Conservation (phyloP, 2,329 filamentous ascomycete species). For the Cercospora brassicicola region DNA sequence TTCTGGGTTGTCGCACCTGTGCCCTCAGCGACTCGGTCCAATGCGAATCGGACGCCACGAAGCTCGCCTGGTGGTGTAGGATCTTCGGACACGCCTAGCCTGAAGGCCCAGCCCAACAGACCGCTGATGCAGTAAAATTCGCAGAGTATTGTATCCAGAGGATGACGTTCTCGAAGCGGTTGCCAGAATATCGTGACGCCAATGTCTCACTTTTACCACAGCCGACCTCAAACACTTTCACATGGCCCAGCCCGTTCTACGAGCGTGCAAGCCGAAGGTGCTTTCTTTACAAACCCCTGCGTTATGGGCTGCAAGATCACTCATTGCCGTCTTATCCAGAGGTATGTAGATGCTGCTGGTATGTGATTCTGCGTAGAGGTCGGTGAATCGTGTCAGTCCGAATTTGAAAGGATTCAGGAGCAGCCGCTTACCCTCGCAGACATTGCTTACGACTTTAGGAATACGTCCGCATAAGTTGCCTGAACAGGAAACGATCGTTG, state of each 20-base stretch:
- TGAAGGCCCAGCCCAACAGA: no score
- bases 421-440: not conserved
- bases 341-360: not conserved
- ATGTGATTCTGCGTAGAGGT: not conserved
- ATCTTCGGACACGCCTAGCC: no score
- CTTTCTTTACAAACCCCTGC: not conserved
- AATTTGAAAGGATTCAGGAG: not conserved
- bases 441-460: not conserved
- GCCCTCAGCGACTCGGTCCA: not conserved
- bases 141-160: not conserved
- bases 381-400: not conserved
- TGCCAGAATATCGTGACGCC: not conserved
- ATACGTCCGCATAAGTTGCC: not conserved
- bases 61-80: no score
- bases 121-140: not conserved
- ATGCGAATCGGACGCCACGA: no score
- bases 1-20: not conserved
- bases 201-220: not conserved
- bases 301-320: not conserved
- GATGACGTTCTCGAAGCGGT: not conserved
- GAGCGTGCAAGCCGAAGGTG: not conserved
- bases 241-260: not conserved
- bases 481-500: not conserved
- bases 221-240: not conserved
- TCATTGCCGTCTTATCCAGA: not conserved